Evolutionary conservation across 1,284 basidiomycete genomes (phyloP).

Genomic region (Ustilago lituana): DNA sequence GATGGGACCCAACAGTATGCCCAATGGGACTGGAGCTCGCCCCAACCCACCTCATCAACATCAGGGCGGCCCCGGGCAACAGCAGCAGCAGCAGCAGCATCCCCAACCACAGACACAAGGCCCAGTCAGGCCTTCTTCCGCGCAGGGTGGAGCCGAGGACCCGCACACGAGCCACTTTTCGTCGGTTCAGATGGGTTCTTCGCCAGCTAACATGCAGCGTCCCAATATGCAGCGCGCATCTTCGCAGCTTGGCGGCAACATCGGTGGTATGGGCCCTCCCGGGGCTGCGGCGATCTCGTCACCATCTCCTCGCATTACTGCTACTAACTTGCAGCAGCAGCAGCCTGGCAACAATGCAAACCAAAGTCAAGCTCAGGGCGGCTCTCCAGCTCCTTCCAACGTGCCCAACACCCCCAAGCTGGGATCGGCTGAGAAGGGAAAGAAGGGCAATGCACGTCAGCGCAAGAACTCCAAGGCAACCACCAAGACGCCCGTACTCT

Average conservation of each 20-base stretch:
- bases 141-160: constrained; percentile 35
- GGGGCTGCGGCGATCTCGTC: constrained; percentile 45
- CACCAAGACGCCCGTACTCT: constrained; percentile 49
- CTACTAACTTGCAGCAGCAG: constrained; percentile 25
- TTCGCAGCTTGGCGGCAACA: constrained; percentile 26
- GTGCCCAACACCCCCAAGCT: constrained; percentile 51
- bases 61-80: constrained; percentile 36
- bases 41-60: constrained; percentile 34
- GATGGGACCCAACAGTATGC: constrained; percentile 49
- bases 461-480: constrained; percentile 50
- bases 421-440: constrained; percentile 50
- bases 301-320: constrained; percentile 42
- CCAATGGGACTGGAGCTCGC: constrained; percentile 33
- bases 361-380: constrained; percentile 7
- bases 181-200: constrained; percentile 39
- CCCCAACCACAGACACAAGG: constrained; percentile 32
- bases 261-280: constrained; percentile 57
- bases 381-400: constrained; percentile 32
- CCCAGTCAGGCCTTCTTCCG: constrained; percentile 28
- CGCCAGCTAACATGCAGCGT: constrained; percentile 48
- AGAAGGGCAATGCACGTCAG: constrained; percentile 51
- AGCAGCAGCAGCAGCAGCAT: constrained; percentile 42
- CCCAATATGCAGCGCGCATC: constrained; percentile 42
- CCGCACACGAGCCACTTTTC: constrained; percentile 35
- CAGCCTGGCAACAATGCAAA: constrained; percentile 19